Evolutionary conservation across 768 basidiomycete genomes (phyloP).

Genomic region (Panellus pusillus): DNA sequence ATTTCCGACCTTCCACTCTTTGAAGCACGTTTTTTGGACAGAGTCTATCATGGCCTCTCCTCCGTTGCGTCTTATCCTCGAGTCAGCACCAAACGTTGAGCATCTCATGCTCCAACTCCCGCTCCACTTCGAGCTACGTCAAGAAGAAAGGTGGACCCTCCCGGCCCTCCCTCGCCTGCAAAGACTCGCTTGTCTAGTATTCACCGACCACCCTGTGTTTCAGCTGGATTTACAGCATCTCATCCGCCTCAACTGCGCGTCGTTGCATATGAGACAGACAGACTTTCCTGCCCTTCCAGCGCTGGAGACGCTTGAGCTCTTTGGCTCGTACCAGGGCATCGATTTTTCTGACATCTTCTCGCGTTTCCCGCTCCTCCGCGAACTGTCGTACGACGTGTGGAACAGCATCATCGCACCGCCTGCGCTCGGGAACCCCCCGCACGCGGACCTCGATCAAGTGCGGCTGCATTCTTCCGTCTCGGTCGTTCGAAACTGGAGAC

Average conservation of each 20-base stretch:
- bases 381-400: too few species aligned
- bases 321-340: conserved; percentile 6
- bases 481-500: neutral
- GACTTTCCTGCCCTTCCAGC: neutral
- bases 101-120: neutral
- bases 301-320: conserved; percentile 3
- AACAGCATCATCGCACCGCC: too few species aligned
- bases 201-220: neutral
- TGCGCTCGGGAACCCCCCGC: too few species aligned
- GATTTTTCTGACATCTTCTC: too few species aligned
- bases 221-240: neutral
- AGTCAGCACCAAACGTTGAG: neutral
- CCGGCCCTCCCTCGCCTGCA: neutral
- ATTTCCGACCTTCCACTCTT: neutral
- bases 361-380: too few species aligned
- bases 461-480: too few species aligned
- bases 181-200: neutral
- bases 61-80: neutral
- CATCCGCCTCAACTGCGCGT: conserved; percentile 6
- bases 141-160: too few species aligned
- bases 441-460: too few species aligned
- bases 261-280: neutral
- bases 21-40: conserved; percentile 6
- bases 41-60: neutral
- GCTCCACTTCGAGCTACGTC: too few species aligned